Base-by-base conservation (phyloP, 208 protist genomes). In the Balamuthia mandrillaris region DNA sequence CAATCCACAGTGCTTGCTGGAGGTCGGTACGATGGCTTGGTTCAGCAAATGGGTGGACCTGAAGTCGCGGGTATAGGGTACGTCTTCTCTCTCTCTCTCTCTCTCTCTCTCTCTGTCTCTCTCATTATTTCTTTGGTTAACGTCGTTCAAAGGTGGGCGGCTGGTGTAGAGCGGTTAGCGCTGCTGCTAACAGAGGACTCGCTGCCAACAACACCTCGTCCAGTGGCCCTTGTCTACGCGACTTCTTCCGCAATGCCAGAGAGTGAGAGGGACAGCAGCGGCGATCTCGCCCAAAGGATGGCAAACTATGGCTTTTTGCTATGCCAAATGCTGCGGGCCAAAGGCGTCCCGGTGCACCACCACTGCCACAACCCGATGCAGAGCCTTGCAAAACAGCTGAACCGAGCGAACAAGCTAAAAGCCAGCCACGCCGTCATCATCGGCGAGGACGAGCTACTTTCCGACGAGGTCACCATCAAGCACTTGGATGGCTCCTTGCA, bases 141-240 rank as follows among this genome's bases (percentile, higher is more conserved):
- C 14, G 7, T n/a, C 52, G 3, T 60, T 3, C 52, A 24, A 47
- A 81, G 88, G 3, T 91, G 88, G 88, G 88, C 88, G 31, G 58
- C 81, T n/a, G 88, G 88, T 10, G 44, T 91, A 1, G 88, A 91
- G 37, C 58, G 88, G 60, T 51, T 91, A 3, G 14, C 85, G 12
- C 51, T 91, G 10, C 65, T 79, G 18, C 37, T 90, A 24, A 44
- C 86, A 47, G 27, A 52, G 24, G 0, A 44, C 16, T 3, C 66
- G 16, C 33, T 88, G 1, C 56, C 52, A 16, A 21, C n/a, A 3
- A 29, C 79, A 42, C 33, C 63, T 10, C 42, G 68, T 18, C 44
- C 63, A 3, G 49, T 90, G 27, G 44, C 52, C 35, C 35, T 85
- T 3, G 60, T 49, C 1, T 16, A 39, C 31, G 16, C 52, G 9